Base-by-base conservation (phyloP, 2,329 filamentous ascomycete species). In the Helotiales sp. region DNA sequence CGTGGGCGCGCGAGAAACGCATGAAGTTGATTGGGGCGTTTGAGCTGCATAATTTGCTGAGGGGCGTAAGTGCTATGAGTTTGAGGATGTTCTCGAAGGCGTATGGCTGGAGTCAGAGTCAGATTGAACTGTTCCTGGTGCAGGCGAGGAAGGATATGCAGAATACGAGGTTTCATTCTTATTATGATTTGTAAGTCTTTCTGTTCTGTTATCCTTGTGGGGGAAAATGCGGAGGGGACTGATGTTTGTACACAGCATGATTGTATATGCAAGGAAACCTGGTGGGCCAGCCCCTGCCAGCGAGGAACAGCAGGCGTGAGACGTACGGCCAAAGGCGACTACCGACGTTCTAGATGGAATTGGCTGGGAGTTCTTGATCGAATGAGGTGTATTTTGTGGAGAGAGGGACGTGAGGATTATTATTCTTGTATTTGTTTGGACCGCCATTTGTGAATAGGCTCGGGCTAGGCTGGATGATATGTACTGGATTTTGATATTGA, bases 1-100 rank as follows among this genome's bases (percentile, higher is more conserved):
- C 79, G 2, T 88, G 86, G 86, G 79, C 85, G 0, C 82, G 81
- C 68, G 76, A 74, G 26, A 66, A 68, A 20, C 45, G 66, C 15
- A 67, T 72, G 66, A 72, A 72, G 40, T 26, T 67, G 1, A 68
- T 72, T 28, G 71, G 71, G 2, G 64, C 68, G 1, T 70, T 69
- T 55, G 69, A 72, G 63, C 58, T 68, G 54, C 47, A 68, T n/a
- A 69, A 67, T 62, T 57, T 69, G n/a, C 20, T 68, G 34, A 52
- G 22, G 40, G 70, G 68, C 54, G 60, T 69, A 20, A 64, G 63
- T n/a, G 69, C 32, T 17, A 67, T 66, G 65, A 65, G 34, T 58
- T 63, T 66, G 54, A 65, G 64, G 63, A 52, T 59, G 61, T 74
- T 64, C 66, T 32, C 32, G 8, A 73, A 70, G 64, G 70, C 57